Conservation (phyloP, 176 grass and related monocot species). For the Neostapfia colusana region DNA sequence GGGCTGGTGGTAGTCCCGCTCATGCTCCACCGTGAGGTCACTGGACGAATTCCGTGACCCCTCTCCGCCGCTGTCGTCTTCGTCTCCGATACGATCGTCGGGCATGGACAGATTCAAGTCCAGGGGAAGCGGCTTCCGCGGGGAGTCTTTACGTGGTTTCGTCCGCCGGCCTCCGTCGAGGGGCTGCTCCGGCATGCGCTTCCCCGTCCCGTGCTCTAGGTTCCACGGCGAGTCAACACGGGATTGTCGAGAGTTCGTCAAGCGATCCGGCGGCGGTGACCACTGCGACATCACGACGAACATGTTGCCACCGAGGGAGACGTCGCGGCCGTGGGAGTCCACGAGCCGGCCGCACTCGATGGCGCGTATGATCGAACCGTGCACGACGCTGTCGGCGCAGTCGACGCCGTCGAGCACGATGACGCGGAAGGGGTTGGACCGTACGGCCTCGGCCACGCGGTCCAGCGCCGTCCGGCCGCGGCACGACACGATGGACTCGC, state of each 20-base stretch:
- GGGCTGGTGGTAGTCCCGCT: constrained; percentile 43
- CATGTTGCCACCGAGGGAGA: constrained; percentile 53
- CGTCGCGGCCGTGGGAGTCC: constrained; percentile 65
- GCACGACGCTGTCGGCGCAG: constrained; percentile 45
- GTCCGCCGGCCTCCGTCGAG: neutral
- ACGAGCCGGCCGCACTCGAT: constrained; percentile 58
- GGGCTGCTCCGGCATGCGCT: constrained; percentile 39
- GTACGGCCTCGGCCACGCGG: constrained; percentile 51
- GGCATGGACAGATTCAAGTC: constrained; percentile 71
- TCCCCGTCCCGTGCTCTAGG: constrained; percentile 40
- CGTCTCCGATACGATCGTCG: constrained; percentile 24
- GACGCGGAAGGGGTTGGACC: constrained; percentile 56
- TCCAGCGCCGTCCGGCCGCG: constrained; percentile 59
- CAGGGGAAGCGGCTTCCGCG: constrained; percentile 37
- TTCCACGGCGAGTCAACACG: constrained; percentile 35
- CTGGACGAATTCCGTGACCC: constrained; percentile 67
- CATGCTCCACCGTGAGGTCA: constrained; percentile 77
- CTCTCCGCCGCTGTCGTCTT: constrained; percentile 49
- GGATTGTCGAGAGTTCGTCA: no score
- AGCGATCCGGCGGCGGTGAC: constrained; percentile 32
- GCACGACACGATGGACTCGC: constrained; percentile 35
- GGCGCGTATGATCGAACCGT: constrained; percentile 43
- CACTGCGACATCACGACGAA: constrained; percentile 54
- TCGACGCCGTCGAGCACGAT: constrained; percentile 78
- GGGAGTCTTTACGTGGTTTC: constrained; percentile 36